Base-by-base conservation (phyloP, 495 filamentous ascomycete species). In the Aspergillus heteromorphus region DNA sequence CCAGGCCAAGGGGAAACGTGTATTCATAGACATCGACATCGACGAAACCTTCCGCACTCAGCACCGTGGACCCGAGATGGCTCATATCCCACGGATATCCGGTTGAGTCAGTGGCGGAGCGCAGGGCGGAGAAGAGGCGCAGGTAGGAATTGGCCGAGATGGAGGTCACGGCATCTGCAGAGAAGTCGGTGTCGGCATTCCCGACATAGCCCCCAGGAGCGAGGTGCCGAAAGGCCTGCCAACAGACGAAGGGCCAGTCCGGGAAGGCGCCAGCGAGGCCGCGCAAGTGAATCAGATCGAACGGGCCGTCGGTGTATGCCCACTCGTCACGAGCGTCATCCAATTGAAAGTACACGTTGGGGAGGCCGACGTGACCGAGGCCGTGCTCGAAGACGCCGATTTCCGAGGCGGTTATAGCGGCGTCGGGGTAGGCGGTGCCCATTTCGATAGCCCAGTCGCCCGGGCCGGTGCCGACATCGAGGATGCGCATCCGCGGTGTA, bases 401-500 rank as follows among this genome's bases (percentile, higher is more conserved):
- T 54, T 88, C 86, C 25, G 83, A 86, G 17, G 85, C 87, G 31
- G 83, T 83, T 6, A 90, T 79, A 57, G 83, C 78, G 55, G 80
- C 79, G 7, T 79, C 65, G 13, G 85, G 85, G 57, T 80, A 84
- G 47, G 71, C 65, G 61, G 86, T 80, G 18, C 79, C 86, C 74
- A 88, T 84, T 34, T 80, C 83, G 49, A 87, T 85, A n/a, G 84
- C 85, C 86, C 86, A 89, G 56, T 88, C 85, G 16, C 85, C 85
- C 6, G 81, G 79, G 6, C 83, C 86, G 0, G 85, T 87, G 27
- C 86, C 86, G 27, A 88, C 73, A 57, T 88, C 86, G 7, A 90
- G 72, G 30, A 89, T 85, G 51, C 82, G 78, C 14, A 68, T 85
- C 50, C 82, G 78, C 14, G 68, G 65, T 0, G 76, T 73, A 50